Evolutionary conservation across 1,139 yeast genomes (phyloP).

Genomic region (Blastobotrys serpentis): DNA sequence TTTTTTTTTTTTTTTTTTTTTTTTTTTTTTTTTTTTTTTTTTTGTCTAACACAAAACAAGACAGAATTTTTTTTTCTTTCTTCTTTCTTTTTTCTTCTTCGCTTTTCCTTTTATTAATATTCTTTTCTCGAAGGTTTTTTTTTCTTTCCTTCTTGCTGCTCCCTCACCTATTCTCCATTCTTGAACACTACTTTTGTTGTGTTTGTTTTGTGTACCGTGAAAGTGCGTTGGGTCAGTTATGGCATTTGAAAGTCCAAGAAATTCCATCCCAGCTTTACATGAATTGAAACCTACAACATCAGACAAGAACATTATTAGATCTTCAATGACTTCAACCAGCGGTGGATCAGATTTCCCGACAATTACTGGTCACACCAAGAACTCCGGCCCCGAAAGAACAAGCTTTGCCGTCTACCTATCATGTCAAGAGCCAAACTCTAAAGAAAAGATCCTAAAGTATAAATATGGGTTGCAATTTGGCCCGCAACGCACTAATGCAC

Average conservation of each 20-base stretch:
- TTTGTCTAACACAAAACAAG: not conserved
- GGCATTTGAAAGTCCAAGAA: conserved; percentile 4
- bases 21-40: conserved; percentile 1
- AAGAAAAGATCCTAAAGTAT: conserved; percentile 6
- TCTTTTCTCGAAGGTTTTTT: conserved; percentile 4
- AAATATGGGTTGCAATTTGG: conserved; percentile 8
- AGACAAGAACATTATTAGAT: conserved; percentile 10
- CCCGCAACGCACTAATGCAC: conserved; percentile 2
- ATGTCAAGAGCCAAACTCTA: conserved; percentile 14
- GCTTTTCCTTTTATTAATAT: not conserved
- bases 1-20: not conserved
- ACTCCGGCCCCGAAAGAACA: conserved; percentile 13
- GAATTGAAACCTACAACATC: conserved; percentile 10
- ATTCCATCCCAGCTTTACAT: conserved; percentile 7
- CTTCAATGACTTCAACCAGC: conserved; percentile 12
- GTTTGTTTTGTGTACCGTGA: not conserved
- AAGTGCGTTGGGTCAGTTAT: not conserved
- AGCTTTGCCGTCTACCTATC: conserved; percentile 8
- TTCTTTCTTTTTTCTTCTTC: conserved; percentile 3
- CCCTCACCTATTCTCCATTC: not conserved
- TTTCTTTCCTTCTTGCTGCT: conserved; percentile 2
- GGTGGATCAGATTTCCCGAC: conserved; percentile 3
- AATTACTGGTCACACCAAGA: conserved; percentile 13
- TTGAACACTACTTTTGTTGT: not conserved
- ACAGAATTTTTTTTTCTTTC: conserved; percentile 9